Percentiles rank a stretch among this genome's conserved stretches.
Evolutionary conservation across 2,329 filamentous ascomycete genomes (phyloP).

Genomic region (Tolypocladium amazonense): DNA sequence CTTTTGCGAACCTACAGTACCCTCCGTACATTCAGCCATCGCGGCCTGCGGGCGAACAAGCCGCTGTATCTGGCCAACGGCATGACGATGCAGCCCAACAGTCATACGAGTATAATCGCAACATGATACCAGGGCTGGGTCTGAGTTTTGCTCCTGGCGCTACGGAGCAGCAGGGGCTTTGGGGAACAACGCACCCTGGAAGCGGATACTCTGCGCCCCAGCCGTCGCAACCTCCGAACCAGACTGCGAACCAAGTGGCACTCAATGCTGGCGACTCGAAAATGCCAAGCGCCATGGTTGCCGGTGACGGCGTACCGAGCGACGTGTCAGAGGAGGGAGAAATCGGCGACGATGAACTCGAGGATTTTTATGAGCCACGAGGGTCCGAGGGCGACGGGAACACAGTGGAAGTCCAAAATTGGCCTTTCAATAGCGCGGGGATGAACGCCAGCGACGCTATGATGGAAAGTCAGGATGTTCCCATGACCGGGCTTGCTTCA

Average conservation of each 20-base stretch:
- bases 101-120: constrained; percentile 3
- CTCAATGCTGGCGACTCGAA: background rate
- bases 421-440: background rate
- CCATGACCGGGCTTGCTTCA: background rate
- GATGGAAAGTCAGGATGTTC: too few relatives aligned
- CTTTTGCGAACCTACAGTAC: constrained; percentile 8
- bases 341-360: constrained; percentile 57
- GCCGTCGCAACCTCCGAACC: background rate
- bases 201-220: constrained; percentile 1
- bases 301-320: constrained; percentile 1
- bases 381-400: constrained; percentile 4
- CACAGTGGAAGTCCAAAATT: background rate
- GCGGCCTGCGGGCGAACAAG: constrained; percentile 1
- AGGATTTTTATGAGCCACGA: constrained; percentile 42
- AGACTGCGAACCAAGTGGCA: background rate
- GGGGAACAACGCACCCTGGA: constrained; percentile 1
- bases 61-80: background rate
- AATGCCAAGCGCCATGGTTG: constrained; percentile 1
- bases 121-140: constrained; percentile 23
- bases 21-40: constrained; percentile 5
- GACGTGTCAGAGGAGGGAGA: constrained; percentile 58
- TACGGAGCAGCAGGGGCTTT: constrained; percentile 8
- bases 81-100: background rate
- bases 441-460: background rate
- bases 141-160: constrained; percentile 13